Percentiles rank a stretch among this genome's conserved stretches.
Evolutionary conservation across 2,329 filamentous ascomycete species (phyloP).

Genomic region (Cercospora beticola): DNA sequence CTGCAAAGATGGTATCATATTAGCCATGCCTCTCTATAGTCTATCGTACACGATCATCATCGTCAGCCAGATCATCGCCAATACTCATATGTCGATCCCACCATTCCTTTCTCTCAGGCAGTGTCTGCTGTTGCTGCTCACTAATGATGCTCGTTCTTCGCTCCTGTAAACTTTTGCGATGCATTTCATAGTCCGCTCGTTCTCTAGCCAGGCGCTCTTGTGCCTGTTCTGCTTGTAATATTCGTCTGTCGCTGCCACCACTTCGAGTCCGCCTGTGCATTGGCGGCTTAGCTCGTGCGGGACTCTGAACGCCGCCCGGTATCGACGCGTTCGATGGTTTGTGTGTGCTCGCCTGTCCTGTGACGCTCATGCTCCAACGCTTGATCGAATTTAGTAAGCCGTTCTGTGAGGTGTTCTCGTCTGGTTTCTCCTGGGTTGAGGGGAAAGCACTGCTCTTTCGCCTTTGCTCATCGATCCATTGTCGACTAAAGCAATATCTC

Average conservation of each 20-base stretch:
- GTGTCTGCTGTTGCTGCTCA: slow-evolving; percentile 5
- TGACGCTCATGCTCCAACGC: slow-evolving; percentile 23
- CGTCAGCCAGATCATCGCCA: slow-evolving; percentile 21
- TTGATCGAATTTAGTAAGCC: slow-evolving; percentile 23
- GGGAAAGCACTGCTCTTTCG: slow-evolving; percentile 16
- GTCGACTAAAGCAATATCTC: slow-evolving; percentile 22
- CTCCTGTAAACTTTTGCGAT: slow-evolving; percentile 26
- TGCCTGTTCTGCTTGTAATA: slow-evolving; percentile 39
- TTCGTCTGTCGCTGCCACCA: slow-evolving; percentile 35
- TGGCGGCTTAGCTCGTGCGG: slow-evolving; percentile 14
- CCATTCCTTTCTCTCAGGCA: slow-evolving; percentile 30
- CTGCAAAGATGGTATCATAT: not conserved
- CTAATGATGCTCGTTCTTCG: slow-evolving; percentile 23
- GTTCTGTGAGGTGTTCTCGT: slow-evolving; percentile 12
- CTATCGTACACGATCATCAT: slow-evolving; percentile 16
- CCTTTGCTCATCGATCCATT: slow-evolving; percentile 17
- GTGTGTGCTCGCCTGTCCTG: slow-evolving; percentile 9
- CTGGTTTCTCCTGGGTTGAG: not conserved
- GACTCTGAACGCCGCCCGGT: not conserved
- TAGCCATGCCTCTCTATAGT: not conserved
- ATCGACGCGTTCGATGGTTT: slow-evolving; percentile 12
- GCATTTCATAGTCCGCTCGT: slow-evolving; percentile 32
- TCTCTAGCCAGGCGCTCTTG: slow-evolving; percentile 43
- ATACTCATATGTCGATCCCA: slow-evolving; percentile 31
- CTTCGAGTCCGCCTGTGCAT: slow-evolving; percentile 33